phyloP scores from a whole-genome alignment of 1,284 basidiomycete genomes.

The Moesziomyces sp. region DNA sequence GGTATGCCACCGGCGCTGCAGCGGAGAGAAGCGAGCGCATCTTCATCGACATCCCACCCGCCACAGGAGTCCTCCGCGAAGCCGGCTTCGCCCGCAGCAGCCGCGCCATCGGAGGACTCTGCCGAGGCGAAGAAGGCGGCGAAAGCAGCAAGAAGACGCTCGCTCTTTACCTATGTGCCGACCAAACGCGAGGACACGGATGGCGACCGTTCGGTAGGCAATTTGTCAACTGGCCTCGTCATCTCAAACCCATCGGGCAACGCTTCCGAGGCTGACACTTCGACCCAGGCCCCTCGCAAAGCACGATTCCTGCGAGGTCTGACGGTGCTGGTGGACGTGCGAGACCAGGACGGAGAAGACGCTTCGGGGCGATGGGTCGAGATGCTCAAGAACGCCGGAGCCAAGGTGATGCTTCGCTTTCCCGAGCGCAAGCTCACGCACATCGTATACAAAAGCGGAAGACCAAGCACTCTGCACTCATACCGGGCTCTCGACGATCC shows the following conservation, averaged over 20 bases:
- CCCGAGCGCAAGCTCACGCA: slow-evolving; percentile 52
- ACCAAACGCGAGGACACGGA: slow-evolving; percentile 40
- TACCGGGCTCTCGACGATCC: slow-evolving; percentile 46
- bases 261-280: slow-evolving; percentile 13
- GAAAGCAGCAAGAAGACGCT: slow-evolving; percentile 44
- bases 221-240: slow-evolving; percentile 26
- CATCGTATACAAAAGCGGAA: slow-evolving; percentile 61
- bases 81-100: slow-evolving; percentile 2
- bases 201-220: slow-evolving; percentile 35
- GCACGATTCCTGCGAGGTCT: slow-evolving; percentile 49
- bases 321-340: slow-evolving; percentile 57
- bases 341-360: slow-evolving; percentile 60
- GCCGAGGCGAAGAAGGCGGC: slow-evolving; percentile 39
- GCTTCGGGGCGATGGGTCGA: slow-evolving; percentile 54
- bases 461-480: slow-evolving; percentile 53
- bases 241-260: slow-evolving; percentile 4
- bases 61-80: background rate
- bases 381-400: slow-evolving; percentile 54
- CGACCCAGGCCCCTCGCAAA: slow-evolving; percentile 6
- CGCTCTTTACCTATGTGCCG: slow-evolving; percentile 46
- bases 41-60: background rate
- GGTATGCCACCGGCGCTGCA: slow-evolving; percentile 40
- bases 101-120: slow-evolving; percentile 2
- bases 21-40: slow-evolving; percentile 8
- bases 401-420: slow-evolving; percentile 51